Base-by-base conservation (phyloP, 495 filamentous ascomycete species). In the Aspergillus nanangensis region DNA sequence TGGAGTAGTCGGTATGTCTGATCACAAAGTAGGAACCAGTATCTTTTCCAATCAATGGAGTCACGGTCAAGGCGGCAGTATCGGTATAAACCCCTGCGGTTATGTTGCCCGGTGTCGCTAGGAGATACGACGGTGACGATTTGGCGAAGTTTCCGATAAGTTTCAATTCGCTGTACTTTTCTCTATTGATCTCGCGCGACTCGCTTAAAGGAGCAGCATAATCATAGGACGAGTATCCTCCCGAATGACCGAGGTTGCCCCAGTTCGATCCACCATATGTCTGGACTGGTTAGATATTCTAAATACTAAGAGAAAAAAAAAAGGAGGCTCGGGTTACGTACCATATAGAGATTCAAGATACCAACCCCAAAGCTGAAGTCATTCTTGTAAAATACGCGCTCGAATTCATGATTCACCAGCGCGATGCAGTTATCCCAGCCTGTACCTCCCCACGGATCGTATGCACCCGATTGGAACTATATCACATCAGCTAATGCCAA, bases 371-470 rank as follows among this genome's bases (percentile, higher is more conserved):
- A 79, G 25, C 78, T 79, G 41, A 82, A 81, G 56, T 82, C 74
- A 52, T 92, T 89, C 75, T 90, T 91, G 59, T 90, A 88, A 52
- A 88, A 86, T 4, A 92, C 83, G 23, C 87, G 66, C 50, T 87
- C 82, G 49, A 88, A 88, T 51, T 90, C 81, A 27, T 79, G 62
- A 47, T 84, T 84, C 18, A 87, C 56, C 17, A 89, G 72, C 18
- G 64, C 61, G 21, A 76, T 63, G 51, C 88, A 92, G 45, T 79
- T 68, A 0, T 72, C 75, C 47, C 83, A 88, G 0, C 86, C 84
- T 4, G 61, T 56, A 14, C 84, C 86, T 48, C 84, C 86, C 84
- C 86, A 90, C 3, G 82, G 80, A 49, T 89, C 86, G 44, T 84
- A 88, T 0, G 79, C 67, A n/a, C 87, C 87, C 13, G 78, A 86